A percentile compares a stretch with the other conserved stretches of the same genome.
phyloP scores from a whole-genome alignment of 129 eudicot species.

The Smallanthus sonchifolius region DNA sequence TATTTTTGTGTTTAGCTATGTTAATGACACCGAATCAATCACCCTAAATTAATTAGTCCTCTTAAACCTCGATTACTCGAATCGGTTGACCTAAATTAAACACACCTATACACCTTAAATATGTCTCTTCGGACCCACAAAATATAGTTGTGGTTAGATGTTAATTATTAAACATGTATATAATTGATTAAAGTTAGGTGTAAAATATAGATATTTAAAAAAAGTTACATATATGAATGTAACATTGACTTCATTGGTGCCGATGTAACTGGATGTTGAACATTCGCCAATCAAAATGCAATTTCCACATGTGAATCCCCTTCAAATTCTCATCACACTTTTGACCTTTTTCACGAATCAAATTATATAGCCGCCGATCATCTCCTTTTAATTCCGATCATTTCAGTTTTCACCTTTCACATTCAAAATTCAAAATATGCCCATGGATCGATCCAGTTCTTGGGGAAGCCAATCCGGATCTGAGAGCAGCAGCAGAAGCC shows the following conservation, averaged over 20 bases:
- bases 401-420: neutral
- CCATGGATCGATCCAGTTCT: slow-evolving; percentile 69
- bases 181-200: neutral
- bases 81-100: too few species aligned
- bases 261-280: slow-evolving; percentile 3
- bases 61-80: too few species aligned
- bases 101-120: neutral
- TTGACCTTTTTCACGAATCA: slow-evolving; percentile 11
- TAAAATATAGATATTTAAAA: neutral
- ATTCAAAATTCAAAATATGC: slow-evolving; percentile 28
- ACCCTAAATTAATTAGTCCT: too few species aligned
- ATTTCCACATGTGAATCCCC: slow-evolving; percentile 4
- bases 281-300: slow-evolving; percentile 11
- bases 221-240: neutral
- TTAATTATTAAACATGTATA: too few species aligned
- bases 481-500: slow-evolving; percentile 1
- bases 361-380: slow-evolving; percentile 7
- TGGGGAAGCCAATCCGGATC: slow-evolving; percentile 30
- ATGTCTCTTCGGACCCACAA: neutral
- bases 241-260: neutral
- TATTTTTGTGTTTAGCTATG: too few species aligned
- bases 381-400: neutral
- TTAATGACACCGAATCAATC: too few species aligned
- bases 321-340: neutral
- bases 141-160: neutral